Conservation (phyloP, 164 flowering plant species). For the Saururus chinensis region DNA sequence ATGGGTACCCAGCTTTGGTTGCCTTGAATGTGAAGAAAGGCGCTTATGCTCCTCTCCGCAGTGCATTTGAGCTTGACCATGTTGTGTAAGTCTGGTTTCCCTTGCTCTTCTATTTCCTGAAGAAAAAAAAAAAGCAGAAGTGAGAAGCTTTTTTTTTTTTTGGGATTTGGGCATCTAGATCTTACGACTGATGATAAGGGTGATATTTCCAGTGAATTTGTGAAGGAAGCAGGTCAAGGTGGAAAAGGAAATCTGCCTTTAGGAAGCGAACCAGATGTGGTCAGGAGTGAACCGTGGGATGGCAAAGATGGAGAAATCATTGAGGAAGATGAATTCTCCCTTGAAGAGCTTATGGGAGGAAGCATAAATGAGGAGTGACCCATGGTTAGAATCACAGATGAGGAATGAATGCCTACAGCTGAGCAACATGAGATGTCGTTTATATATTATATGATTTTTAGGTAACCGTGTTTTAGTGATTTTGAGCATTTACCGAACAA, state of each 20-base stretch:
- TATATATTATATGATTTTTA: too few relatives aligned
- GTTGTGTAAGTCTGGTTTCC: slow-evolving; percentile 40
- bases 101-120: not conserved
- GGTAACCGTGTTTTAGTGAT: too few relatives aligned
- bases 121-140: not conserved
- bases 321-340: slow-evolving; percentile 98
- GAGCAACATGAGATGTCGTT: too few relatives aligned
- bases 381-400: not conserved
- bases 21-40: slow-evolving; percentile 84
- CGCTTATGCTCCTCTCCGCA: slow-evolving; percentile 79
- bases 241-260: slow-evolving; percentile 85
- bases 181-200: not conserved
- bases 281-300: slow-evolving; percentile 82
- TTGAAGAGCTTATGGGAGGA: slow-evolving; percentile 92
- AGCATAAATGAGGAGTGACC: slow-evolving; percentile 25
- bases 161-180: not conserved
- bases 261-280: slow-evolving; percentile 38
- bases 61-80: slow-evolving; percentile 82
- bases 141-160: not conserved
- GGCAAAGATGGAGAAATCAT: slow-evolving; percentile 87
- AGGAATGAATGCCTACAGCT: not conserved
- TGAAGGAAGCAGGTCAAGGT: slow-evolving; percentile 77
- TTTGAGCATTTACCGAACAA: too few relatives aligned
- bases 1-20: slow-evolving; percentile 94
- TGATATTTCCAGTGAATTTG: slow-evolving; percentile 65